Base-by-base conservation (phyloP, 2,329 filamentous ascomycete genomes). In the Monilinia fructicola region DNA sequence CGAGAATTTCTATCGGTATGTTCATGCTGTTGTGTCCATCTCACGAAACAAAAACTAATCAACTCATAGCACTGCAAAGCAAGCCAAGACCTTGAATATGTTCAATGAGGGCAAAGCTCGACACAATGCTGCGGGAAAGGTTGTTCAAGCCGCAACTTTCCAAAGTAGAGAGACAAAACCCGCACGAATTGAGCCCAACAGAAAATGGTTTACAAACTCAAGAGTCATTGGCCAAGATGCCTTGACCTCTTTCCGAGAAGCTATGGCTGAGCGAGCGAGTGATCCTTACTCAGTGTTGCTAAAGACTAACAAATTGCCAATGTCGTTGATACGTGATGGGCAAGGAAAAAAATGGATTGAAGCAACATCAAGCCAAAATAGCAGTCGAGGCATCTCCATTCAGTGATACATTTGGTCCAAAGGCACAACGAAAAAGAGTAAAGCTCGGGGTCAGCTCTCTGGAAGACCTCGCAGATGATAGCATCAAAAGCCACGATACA, bases 161-260 rank as follows among this genome's bases (percentile, higher is more conserved):
- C 93, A 98, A 81, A 93, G 90, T 68, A 84, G 87, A 75, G 93
- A 97, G 46, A 80, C 89, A 28, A 93, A 94, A 56, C 87, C 85
- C 68, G 95, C 94, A 72, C 87, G 93, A 71, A 91, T 98, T 76
- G 94, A 98, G 82, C 95, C 95, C 60, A 96, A 98, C 80, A 86
- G 95, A 75, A 96, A 96, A 81, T 99, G 95, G 95, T 99, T 99
- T 81, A 92, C 90, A 74, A 97, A 97, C 79, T 97, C 94, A 44
- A 84, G 95, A 71, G 85, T 87, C 62, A 96, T 97, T 75, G 92
- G 90, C 1, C 94, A 97, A 77, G 92, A 96, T 77, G 91, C 92
- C 3, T 83, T 98, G 70, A 86, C 86, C 54, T 88, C 91, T 2
- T 99, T 99, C 80, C 88, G 95, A 69, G 90, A 93, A 68, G 95